Conservation (phyloP, 1,284 basidiomycete species). For the Ganoderma multipileum region DNA sequence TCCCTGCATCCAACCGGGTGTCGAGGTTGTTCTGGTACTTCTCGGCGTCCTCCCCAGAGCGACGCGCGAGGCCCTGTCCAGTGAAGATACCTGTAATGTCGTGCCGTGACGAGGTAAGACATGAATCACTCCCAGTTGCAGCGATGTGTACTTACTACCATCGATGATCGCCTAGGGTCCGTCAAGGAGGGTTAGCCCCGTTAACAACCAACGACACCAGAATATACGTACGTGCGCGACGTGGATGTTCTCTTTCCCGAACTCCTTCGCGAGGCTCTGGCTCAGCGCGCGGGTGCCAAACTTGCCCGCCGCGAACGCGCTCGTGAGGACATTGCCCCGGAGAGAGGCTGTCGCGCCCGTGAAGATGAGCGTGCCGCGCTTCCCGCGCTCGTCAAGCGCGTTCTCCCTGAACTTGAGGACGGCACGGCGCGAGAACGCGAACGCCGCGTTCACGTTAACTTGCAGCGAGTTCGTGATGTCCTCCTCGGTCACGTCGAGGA, state of each 20-base stretch:
- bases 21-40: slow-evolving; percentile 55
- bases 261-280: slow-evolving; percentile 82
- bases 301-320: slow-evolving; percentile 73
- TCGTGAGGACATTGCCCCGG: slow-evolving; percentile 69
- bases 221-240: slow-evolving; percentile 40
- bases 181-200: neutral
- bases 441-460: slow-evolving; percentile 64
- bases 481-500: slow-evolving; percentile 67
- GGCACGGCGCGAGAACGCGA: slow-evolving; percentile 70
- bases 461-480: slow-evolving; percentile 58
- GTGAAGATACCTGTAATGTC: slow-evolving; percentile 52
- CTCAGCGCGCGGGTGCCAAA: slow-evolving; percentile 68
- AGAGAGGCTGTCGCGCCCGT: slow-evolving; percentile 78
- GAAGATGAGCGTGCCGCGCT: slow-evolving; percentile 72
- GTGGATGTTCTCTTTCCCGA: slow-evolving; percentile 80
- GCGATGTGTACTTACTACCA: slow-evolving; percentile 37
- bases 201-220: neutral
- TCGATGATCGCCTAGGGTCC: slow-evolving; percentile 44
- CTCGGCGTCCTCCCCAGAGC: slow-evolving; percentile 34
- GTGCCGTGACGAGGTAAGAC: neutral
- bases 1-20: slow-evolving; percentile 60
- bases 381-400: slow-evolving; percentile 50
- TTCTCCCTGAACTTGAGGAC: slow-evolving; percentile 70
- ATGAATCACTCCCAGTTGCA: neutral
- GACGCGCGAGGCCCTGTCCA: slow-evolving; percentile 42